These are phyloP conservation scores for Thielaviopsis musarum DNA, from an alignment of 2,329 filamentous ascomycete genomes.

Conservation along the genomic window DNA sequence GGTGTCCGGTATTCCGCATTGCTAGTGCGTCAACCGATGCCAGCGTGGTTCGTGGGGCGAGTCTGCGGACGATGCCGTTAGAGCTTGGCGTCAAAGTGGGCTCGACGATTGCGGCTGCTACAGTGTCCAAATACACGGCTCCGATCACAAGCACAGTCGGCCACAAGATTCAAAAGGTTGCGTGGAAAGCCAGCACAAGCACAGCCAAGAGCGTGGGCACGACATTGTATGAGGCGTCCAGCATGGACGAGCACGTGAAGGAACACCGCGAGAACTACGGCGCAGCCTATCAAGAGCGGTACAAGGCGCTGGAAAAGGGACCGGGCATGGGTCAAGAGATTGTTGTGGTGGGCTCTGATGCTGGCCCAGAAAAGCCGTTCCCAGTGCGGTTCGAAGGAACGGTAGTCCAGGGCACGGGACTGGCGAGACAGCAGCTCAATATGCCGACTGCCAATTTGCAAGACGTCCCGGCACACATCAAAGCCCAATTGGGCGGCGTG, in stretches of 20 bases:
- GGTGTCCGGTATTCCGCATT: constrained; percentile 52
- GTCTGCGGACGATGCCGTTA: constrained; percentile 45
- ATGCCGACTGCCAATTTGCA: constrained; percentile 38
- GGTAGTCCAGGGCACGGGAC: constrained; percentile 28
- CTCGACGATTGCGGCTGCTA: constrained; percentile 26
- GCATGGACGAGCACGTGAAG: constrained; percentile 16
- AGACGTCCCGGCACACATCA: constrained; percentile 34
- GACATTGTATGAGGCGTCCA: constrained; percentile 20
- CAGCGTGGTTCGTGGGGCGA: constrained; percentile 46
- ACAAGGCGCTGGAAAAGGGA: neutral
- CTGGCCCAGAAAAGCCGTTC: constrained; percentile 35
- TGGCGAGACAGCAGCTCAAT: constrained; percentile 24
- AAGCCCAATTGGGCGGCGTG: constrained; percentile 38
- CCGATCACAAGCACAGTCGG: constrained; percentile 23
- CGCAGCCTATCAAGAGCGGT: neutral
- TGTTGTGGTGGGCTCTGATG: constrained; percentile 28
- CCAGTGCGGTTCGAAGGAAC: constrained; percentile 34
- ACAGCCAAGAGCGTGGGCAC: constrained; percentile 15
- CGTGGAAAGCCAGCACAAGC: constrained; percentile 18
- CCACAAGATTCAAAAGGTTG: constrained; percentile 14
- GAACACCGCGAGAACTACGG: constrained; percentile 19
- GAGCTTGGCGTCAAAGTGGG: constrained; percentile 45
- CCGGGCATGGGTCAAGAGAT: constrained; percentile 6
- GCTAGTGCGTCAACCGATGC: constrained; percentile 46
- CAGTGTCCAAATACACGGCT: constrained; percentile 8